Percentiles rank a stretch among this genome's conserved stretches.
Evolutionary conservation across 305 asterid genomes (phyloP).

Genomic region (Solanum hybrid): DNA sequence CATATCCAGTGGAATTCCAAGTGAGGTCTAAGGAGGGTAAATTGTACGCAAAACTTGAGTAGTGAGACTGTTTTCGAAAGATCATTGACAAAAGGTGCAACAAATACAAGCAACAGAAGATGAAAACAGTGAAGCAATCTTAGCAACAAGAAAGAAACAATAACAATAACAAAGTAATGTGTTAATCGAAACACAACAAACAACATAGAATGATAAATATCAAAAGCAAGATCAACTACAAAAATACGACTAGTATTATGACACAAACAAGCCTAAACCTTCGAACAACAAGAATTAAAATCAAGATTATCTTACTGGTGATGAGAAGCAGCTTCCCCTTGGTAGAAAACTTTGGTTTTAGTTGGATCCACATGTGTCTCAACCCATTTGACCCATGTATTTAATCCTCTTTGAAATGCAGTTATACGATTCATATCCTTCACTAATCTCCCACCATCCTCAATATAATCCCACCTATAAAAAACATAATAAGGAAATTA

Average conservation of each 20-base stretch:
- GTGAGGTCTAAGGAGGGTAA: background rate
- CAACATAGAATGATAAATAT: background rate
- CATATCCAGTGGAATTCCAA: background rate
- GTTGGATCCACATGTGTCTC: conserved; percentile 12
- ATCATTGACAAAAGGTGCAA: background rate
- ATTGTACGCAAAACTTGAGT: background rate
- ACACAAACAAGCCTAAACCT: background rate
- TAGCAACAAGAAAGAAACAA: background rate
- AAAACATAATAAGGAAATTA: background rate
- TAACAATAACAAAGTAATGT: background rate
- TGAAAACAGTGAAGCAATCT: background rate
- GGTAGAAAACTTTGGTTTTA: conserved; percentile 25
- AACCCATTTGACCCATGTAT: conserved; percentile 33
- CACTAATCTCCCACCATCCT: conserved; percentile 1
- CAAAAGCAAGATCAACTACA: no score
- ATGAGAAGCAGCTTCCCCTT: conserved; percentile 29
- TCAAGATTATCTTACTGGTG: conserved; percentile 17
- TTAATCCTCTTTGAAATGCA: conserved; percentile 18
- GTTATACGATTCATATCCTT: conserved; percentile 20
- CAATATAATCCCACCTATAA: conserved; percentile 22
- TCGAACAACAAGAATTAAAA: background rate
- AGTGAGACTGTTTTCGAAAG: background rate
- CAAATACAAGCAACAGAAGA: background rate
- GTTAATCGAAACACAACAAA: background rate
- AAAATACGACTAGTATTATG: background rate